Percentiles rank a stretch among this genome's conserved stretches.
Conservation (phyloP, 148 eudicot species). For the Tetragonia tetragonoides region DNA sequence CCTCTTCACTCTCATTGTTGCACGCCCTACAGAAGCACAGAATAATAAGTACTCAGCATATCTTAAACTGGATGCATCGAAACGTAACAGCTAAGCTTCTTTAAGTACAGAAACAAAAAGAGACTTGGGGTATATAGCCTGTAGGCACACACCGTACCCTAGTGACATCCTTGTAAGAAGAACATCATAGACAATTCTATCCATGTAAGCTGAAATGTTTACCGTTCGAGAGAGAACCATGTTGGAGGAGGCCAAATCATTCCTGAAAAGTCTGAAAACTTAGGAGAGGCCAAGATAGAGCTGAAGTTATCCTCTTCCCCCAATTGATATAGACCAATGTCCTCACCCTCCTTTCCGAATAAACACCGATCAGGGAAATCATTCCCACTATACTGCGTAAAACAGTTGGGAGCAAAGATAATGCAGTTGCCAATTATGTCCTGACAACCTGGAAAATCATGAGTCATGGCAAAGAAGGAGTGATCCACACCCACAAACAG, state of each 20-base stretch:
- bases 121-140: too few species aligned
- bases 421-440: constrained; percentile 9
- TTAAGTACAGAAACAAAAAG: too few species aligned
- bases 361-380: constrained; percentile 17
- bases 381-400: constrained; percentile 18
- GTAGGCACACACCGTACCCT: too few species aligned
- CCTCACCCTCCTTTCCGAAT: constrained; percentile 7
- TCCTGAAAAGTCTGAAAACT: constrained; percentile 2
- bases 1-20: not conserved
- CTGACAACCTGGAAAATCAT: constrained; percentile 11
- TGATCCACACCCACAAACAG: constrained; percentile 22
- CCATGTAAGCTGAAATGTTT: not conserved
- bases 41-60: too few species aligned
- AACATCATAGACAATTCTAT: too few species aligned
- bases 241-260: constrained; percentile 22
- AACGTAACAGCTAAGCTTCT: too few species aligned
- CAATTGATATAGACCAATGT: constrained; percentile 20
- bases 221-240: constrained; percentile 16
- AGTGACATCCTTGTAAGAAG: too few species aligned
- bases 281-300: constrained; percentile 2
- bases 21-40: not conserved
- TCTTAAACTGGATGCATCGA: too few species aligned
- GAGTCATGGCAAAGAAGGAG: constrained; percentile 19
- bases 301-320: constrained; percentile 26
- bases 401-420: constrained; percentile 23